Conservation (phyloP, 1,139 yeast species). For the Hansenula lynferdii region DNA sequence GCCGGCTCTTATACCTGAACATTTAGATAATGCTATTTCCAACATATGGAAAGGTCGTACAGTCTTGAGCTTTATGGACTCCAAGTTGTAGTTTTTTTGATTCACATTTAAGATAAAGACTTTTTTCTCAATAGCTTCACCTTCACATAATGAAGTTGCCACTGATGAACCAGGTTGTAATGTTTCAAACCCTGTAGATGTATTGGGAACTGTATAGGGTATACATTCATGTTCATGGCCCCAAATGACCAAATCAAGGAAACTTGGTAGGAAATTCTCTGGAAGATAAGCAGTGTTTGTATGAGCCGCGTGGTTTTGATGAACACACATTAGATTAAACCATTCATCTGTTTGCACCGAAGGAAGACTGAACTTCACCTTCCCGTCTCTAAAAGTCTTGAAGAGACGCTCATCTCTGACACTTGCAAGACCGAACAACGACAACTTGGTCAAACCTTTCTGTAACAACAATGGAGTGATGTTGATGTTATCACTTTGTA, state of each 20-base stretch:
- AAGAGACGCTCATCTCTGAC: slow-evolving; percentile 86
- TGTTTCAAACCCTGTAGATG: slow-evolving; percentile 68
- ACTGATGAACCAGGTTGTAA: slow-evolving; percentile 94
- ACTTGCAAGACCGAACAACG: slow-evolving; percentile 85
- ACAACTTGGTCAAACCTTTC: slow-evolving; percentile 77
- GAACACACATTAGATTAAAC: slow-evolving; percentile 88
- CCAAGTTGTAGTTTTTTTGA: slow-evolving; percentile 54
- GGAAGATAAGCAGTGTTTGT: slow-evolving; percentile 81
- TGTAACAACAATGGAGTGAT: slow-evolving; percentile 77
- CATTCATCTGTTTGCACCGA: slow-evolving; percentile 53
- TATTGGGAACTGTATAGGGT: slow-evolving; percentile 63
- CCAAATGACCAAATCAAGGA: slow-evolving; percentile 84
- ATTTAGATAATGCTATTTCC: slow-evolving; percentile 51
- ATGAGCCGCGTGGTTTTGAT: slow-evolving; percentile 83
- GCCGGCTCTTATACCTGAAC: slow-evolving; percentile 56
- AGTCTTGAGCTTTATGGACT: slow-evolving; percentile 62
- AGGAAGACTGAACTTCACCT: slow-evolving; percentile 77
- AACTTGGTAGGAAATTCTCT: slow-evolving; percentile 75
- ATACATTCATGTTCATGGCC: slow-evolving; percentile 98
- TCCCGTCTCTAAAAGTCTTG: slow-evolving; percentile 75
- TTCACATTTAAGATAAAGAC: slow-evolving; percentile 67
- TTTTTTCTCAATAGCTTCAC: slow-evolving; percentile 73
- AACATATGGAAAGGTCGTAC: slow-evolving; percentile 82
- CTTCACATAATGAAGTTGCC: slow-evolving; percentile 85
- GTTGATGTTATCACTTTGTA: slow-evolving; percentile 68